phyloP scores from a whole-genome alignment of 2,329 filamentous ascomycete genomes.

The Malbranchea cinnamomea region DNA sequence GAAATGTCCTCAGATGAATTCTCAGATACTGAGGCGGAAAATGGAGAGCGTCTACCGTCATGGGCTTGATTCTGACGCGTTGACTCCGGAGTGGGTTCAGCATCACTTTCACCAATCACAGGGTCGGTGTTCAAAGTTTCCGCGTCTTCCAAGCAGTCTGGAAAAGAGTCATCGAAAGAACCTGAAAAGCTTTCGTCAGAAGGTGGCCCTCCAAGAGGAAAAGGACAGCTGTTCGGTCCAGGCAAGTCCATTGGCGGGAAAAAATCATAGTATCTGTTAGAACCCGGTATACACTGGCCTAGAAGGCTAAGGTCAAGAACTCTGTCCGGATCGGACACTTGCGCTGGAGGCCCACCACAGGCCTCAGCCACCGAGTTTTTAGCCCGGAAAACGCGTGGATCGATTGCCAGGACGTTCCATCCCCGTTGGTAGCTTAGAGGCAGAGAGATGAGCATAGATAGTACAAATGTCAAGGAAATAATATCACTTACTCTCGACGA shows the following conservation, averaged over 20 bases:
- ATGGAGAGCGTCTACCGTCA: too few species aligned
- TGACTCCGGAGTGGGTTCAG: too few species aligned
- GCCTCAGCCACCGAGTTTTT: conserved; percentile 22
- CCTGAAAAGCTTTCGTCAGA: conserved; percentile 6
- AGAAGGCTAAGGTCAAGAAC: conserved; percentile 15
- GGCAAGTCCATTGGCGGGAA: conserved; percentile 8
- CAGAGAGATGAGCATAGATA: not conserved
- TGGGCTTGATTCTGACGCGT: too few species aligned
- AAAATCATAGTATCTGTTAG: conserved; percentile 17
- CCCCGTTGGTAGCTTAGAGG: conserved; percentile 17
- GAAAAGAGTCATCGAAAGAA: not conserved
- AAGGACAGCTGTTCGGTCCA: not conserved
- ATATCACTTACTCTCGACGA: conserved; percentile 6
- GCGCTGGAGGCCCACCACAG: conserved; percentile 23
- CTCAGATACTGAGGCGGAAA: too few species aligned
- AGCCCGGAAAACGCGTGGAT: conserved; percentile 27
- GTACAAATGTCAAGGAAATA: conserved; percentile 12
- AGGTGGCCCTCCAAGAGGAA: conserved; percentile 3
- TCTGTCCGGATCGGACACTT: conserved; percentile 9
- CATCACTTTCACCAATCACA: too few species aligned
- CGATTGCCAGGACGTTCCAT: conserved; percentile 33
- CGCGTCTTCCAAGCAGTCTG: too few species aligned
- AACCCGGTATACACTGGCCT: conserved; percentile 14
- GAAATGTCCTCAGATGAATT: too few species aligned
- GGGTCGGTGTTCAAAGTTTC: too few species aligned